Conservation (phyloP, 805 yeast genomes). For the Yamadazyma kitorensis region DNA sequence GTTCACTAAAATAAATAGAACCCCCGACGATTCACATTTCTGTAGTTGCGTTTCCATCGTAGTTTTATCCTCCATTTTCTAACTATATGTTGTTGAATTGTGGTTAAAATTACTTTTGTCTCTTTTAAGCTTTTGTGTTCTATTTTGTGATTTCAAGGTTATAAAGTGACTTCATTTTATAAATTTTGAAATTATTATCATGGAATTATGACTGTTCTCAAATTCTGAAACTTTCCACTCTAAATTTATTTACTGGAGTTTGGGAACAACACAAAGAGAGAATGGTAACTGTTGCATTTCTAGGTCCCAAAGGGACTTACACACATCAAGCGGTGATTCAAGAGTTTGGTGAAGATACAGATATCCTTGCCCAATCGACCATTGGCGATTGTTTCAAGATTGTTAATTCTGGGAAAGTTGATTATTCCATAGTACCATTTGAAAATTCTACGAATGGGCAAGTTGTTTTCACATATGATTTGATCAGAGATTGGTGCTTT, state of each 20-base stretch:
- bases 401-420: conserved; percentile 45
- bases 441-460: conserved; percentile 96
- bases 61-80: no score
- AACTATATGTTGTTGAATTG: no score
- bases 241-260: no score
- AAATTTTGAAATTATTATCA: no score
- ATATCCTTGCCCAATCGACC: conserved; percentile 35
- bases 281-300: conserved; percentile 55
- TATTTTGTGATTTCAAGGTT: no score
- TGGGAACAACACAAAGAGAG: no score
- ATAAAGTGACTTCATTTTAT: no score
- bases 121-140: no score
- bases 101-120: no score
- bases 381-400: conserved; percentile 63
- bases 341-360: conserved; percentile 44
- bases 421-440: conserved; percentile 79
- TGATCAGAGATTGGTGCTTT: conserved; percentile 65
- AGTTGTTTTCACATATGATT: conserved; percentile 81
- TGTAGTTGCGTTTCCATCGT: conserved; percentile 10
- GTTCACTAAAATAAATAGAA: conserved; percentile 41
- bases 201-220: no score
- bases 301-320: conserved; percentile 93
- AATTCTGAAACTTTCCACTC: no score
- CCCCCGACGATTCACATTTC: conserved; percentile 42
- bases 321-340: conserved; percentile 73